phyloP scores from a whole-genome alignment of 495 filamentous ascomycete species.

The Daldinia vernicosa region DNA sequence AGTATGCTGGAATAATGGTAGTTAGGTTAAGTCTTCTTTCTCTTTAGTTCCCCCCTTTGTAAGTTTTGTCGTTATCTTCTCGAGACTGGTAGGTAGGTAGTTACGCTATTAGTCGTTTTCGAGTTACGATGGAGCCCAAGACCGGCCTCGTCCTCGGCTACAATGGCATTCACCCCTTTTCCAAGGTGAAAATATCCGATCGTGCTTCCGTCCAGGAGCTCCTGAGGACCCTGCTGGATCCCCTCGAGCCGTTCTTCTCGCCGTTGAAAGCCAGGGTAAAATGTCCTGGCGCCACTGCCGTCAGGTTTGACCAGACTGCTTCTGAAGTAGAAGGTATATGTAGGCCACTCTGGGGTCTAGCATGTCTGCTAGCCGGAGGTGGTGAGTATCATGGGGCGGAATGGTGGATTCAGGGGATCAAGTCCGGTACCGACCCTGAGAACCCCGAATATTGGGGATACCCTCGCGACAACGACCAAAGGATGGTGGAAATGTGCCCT shows the following conservation, averaged over 20 bases:
- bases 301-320: constrained; percentile 76
- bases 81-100: neutral
- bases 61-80: constrained; percentile 2
- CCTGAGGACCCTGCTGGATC: constrained; percentile 67
- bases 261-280: constrained; percentile 64
- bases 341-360: constrained; percentile 78
- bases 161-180: constrained; percentile 59
- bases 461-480: constrained; percentile 75
- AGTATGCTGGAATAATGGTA: constrained; percentile 16
- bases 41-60: constrained; percentile 5
- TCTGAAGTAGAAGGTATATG: constrained; percentile 81
- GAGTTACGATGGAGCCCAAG: constrained; percentile 42
- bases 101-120: constrained; percentile 14
- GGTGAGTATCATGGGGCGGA: constrained; percentile 68
- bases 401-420: constrained; percentile 73
- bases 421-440: constrained; percentile 71
- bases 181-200: constrained; percentile 54
- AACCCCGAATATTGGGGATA: constrained; percentile 77
- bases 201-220: constrained; percentile 66
- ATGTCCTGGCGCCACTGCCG: constrained; percentile 69
- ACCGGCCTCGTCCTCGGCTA: constrained; percentile 62
- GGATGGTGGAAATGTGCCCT: constrained; percentile 88
- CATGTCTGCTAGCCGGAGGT: constrained; percentile 71
- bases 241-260: constrained; percentile 71
- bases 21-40: constrained; percentile 13